Conservation (phyloP, 768 basidiomycete genomes). For the Russula olivacea region DNA sequence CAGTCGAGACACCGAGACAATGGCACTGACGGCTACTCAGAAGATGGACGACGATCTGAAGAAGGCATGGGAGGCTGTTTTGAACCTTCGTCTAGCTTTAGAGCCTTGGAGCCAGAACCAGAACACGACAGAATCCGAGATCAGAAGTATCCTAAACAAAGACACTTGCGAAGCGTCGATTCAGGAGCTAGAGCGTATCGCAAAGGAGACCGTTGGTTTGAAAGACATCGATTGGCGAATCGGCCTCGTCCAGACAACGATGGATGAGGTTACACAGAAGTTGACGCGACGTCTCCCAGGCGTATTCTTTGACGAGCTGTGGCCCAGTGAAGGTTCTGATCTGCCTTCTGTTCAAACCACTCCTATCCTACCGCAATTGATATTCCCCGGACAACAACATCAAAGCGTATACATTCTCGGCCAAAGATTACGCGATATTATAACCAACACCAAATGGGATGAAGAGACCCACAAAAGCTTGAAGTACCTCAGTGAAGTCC, state of each 20-base stretch:
- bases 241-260: background rate
- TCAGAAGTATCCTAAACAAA: background rate
- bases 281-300: constrained; percentile 13
- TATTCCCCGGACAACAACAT: background rate
- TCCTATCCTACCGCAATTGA: background rate
- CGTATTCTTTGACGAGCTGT: background rate
- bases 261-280: background rate
- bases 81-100: background rate
- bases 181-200: background rate
- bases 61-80: background rate
- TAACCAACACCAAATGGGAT: background rate
- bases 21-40: background rate
- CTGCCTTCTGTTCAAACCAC: background rate
- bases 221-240: background rate
- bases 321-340: background rate
- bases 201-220: background rate
- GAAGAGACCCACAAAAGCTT: background rate
- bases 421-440: background rate
- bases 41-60: background rate
- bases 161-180: background rate
- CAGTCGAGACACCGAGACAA: background rate
- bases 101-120: background rate
- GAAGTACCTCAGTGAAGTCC: background rate
- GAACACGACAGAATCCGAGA: background rate
- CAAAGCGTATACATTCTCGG: background rate